Percentiles rank a stretch among this genome's conserved stretches.
Conservation (phyloP, 768 basidiomycete species). For the Kwoniella dejecticola region DNA sequence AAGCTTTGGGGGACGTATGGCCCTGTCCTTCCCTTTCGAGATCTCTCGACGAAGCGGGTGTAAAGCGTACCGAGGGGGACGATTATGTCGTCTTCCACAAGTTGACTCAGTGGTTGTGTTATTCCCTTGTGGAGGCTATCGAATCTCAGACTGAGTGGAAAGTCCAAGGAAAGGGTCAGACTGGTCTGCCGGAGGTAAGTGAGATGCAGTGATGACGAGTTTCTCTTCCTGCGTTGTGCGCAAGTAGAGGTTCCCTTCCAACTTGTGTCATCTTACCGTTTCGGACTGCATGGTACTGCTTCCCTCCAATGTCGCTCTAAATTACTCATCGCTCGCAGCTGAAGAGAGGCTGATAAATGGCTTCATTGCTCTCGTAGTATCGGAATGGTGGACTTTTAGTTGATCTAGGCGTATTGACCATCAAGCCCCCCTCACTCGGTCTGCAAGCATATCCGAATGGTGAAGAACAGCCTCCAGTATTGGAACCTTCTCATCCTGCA, state of each 20-base stretch:
- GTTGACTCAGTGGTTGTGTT: slow-evolving; percentile 89
- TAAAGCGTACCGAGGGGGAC: slow-evolving; percentile 61
- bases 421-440: slow-evolving; percentile 65
- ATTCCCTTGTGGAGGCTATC: slow-evolving; percentile 81
- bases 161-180: slow-evolving; percentile 70
- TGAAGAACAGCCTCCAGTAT: slow-evolving; percentile 61
- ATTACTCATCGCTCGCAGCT: too few species aligned
- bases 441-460: slow-evolving; percentile 38
- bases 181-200: slow-evolving; percentile 76
- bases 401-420: slow-evolving; percentile 75
- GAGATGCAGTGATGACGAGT: too few species aligned
- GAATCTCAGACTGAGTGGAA: slow-evolving; percentile 75
- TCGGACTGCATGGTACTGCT: too few species aligned
- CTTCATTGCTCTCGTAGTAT: slow-evolving; percentile 59
- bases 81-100: slow-evolving; percentile 93
- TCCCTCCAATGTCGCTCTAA: too few species aligned
- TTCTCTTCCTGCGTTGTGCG: not conserved
- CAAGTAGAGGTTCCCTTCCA: not conserved
- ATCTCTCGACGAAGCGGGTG: slow-evolving; percentile 26
- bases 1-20: slow-evolving; percentile 91
- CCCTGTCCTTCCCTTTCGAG: slow-evolving; percentile 65
- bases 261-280: not conserved
- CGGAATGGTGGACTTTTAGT: slow-evolving; percentile 89
- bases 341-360: not conserved
- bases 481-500: slow-evolving; percentile 70